Percentiles rank a stretch among this genome's conserved stretches.
Evolutionary conservation across 2,329 filamentous ascomycete species (phyloP).

Genomic region (Sclerotinia trifoliorum): DNA sequence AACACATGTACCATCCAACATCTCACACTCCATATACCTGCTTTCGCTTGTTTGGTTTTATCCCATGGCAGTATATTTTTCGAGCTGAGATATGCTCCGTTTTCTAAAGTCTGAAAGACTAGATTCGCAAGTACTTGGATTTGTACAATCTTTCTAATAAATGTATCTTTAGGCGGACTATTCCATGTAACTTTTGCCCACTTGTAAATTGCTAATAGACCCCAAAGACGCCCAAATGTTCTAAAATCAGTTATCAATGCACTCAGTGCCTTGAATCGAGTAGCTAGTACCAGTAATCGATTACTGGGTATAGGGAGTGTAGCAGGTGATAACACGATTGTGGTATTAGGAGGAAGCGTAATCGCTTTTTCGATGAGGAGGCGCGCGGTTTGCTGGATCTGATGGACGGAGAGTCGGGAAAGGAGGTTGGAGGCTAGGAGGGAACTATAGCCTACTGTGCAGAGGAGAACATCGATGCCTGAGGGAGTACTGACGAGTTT

Average conservation of each 20-base stretch:
- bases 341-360: constrained; percentile 51
- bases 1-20: constrained; percentile 79
- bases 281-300: constrained; percentile 47
- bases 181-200: constrained; percentile 54
- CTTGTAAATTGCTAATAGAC: constrained; percentile 69
- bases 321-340: constrained; percentile 43
- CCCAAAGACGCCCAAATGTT: constrained; percentile 75
- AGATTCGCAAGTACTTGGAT: constrained; percentile 67
- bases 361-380: constrained; percentile 54
- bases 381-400: constrained; percentile 53
- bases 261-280: constrained; percentile 58
- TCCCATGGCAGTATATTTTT: constrained; percentile 67
- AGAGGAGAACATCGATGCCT: constrained; percentile 68
- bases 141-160: constrained; percentile 56
- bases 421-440: constrained; percentile 55
- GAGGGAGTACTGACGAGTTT: constrained; percentile 66
- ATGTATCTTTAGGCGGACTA: constrained; percentile 43
- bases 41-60: constrained; percentile 56
- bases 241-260: constrained; percentile 67
- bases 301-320: constrained; percentile 33
- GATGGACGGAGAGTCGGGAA: constrained; percentile 53
- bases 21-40: constrained; percentile 70
- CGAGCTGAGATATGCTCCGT: constrained; percentile 71
- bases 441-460: constrained; percentile 66
- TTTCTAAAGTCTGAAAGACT: constrained; percentile 78